phyloP scores from a whole-genome alignment of 768 basidiomycete genomes.

The Suillus alpinus region DNA sequence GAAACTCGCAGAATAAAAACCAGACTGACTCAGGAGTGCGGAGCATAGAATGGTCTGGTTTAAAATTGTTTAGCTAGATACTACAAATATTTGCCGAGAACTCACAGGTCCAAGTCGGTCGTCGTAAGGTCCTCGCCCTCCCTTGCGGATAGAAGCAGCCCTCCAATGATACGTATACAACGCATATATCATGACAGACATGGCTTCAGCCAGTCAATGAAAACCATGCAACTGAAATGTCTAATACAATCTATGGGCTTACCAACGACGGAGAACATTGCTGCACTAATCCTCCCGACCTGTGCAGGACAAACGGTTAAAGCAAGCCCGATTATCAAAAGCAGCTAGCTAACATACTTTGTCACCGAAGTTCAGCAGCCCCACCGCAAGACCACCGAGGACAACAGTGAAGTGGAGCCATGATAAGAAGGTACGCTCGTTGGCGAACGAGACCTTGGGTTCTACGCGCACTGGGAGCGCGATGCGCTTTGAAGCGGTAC shows the following conservation, averaged over 20 bases:
- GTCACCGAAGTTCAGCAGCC: slow-evolving; percentile 97
- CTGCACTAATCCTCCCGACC: slow-evolving; percentile 95
- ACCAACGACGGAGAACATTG: slow-evolving; percentile 95
- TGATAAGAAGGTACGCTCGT: slow-evolving; percentile 94
- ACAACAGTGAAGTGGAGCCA: slow-evolving; percentile 99
- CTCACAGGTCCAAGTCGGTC: slow-evolving; percentile 92
- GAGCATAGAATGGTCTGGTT: slow-evolving; percentile 77
- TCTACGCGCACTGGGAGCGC: slow-evolving; percentile 94
- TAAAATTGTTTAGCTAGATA: slow-evolving; percentile 10
- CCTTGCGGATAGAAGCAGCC: slow-evolving; percentile 85
- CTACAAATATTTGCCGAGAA: slow-evolving; percentile 22
- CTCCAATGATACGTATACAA: slow-evolving; percentile 96
- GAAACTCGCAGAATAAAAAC: neutral
- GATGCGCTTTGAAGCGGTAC: slow-evolving; percentile 91
- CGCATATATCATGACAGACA: slow-evolving; percentile 97
- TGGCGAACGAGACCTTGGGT: slow-evolving; percentile 93
- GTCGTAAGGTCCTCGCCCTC: slow-evolving; percentile 94
- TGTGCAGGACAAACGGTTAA: slow-evolving; percentile 24
- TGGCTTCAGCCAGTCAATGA: slow-evolving; percentile 50
- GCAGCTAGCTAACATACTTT: slow-evolving; percentile 48
- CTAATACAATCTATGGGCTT: slow-evolving; percentile 25
- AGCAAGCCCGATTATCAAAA: neutral
- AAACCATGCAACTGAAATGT: neutral
- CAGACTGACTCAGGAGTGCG: slow-evolving; percentile 66
- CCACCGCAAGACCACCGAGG: slow-evolving; percentile 93